Percentiles rank a stretch among this genome's conserved stretches.
These are phyloP conservation scores for Lachnellula hyalina DNA, from an alignment of 2,329 filamentous ascomycete species.

Conservation along the genomic window DNA sequence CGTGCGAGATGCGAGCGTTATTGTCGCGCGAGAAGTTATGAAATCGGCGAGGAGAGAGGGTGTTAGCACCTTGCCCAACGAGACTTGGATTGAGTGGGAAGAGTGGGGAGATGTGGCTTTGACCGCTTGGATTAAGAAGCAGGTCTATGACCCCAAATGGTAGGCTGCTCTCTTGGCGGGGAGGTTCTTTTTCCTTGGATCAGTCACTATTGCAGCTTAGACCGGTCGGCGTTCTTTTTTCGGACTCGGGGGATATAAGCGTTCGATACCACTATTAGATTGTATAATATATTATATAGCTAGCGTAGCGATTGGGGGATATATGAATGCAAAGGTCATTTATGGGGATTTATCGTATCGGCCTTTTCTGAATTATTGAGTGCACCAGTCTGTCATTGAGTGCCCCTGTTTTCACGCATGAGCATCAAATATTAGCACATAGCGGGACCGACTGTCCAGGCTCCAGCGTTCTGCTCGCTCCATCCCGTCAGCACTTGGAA, in stretches of 20 bases:
- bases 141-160: constrained; percentile 51
- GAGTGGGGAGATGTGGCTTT: constrained; percentile 63
- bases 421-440: neutral
- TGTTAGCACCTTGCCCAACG: constrained; percentile 64
- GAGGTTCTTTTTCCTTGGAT: neutral
- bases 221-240: neutral
- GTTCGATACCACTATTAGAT: neutral
- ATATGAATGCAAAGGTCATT: neutral
- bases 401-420: neutral
- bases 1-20: constrained; percentile 81
- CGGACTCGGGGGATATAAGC: neutral
- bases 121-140: constrained; percentile 54
- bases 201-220: neutral
- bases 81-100: constrained; percentile 67
- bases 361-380: neutral
- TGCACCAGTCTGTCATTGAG: neutral
- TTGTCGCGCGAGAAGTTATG: constrained; percentile 88
- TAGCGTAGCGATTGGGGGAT: neutral
- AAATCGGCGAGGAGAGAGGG: constrained; percentile 80
- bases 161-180: constrained; percentile 10
- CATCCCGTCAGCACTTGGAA: neutral
- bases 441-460: neutral
- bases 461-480: constrained; percentile 4
- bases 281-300: neutral
- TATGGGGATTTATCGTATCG: neutral